A percentile compares a stretch with the other conserved stretches of the same genome.
phyloP scores from a whole-genome alignment of 2,329 filamentous ascomycete genomes.

The Drechslera avenae region DNA sequence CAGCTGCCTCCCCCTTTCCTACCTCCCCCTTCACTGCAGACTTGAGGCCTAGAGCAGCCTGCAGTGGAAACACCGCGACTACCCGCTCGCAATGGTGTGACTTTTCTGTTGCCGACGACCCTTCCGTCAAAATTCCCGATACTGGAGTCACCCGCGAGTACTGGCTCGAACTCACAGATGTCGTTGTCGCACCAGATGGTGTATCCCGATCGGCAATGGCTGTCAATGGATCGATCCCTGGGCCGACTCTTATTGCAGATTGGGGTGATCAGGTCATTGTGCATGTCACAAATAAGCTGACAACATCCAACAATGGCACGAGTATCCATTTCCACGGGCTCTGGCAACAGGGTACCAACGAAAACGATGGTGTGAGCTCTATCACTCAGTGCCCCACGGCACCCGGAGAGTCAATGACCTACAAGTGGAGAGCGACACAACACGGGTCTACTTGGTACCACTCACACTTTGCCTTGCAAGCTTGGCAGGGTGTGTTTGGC shows the following conservation, averaged over 20 bases:
- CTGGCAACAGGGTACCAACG: constrained; percentile 39
- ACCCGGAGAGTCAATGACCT: constrained; percentile 30
- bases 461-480: constrained; percentile 50
- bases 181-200: constrained; percentile 59
- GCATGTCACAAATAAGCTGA: constrained; percentile 42
- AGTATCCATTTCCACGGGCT: constrained; percentile 43
- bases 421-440: constrained; percentile 46
- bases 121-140: constrained; percentile 47
- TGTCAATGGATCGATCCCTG: constrained; percentile 53
- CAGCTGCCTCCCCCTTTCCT: not conserved
- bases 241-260: constrained; percentile 51
- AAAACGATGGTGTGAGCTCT: constrained; percentile 38
- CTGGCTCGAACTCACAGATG: constrained; percentile 51
- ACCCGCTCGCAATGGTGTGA: constrained; percentile 52
- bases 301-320: constrained; percentile 35
- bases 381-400: constrained; percentile 43
- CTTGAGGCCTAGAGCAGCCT: constrained; percentile 22
- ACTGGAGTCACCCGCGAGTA: constrained; percentile 62
- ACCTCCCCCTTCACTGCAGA: not conserved
- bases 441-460: constrained; percentile 53
- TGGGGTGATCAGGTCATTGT: constrained; percentile 49
- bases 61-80: constrained; percentile 39
- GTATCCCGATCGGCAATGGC: constrained; percentile 48
- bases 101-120: constrained; percentile 47
- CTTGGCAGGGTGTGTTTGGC: constrained; percentile 50